A percentile compares a stretch with the other conserved stretches of the same genome.
phyloP scores from a whole-genome alignment of 345 rosid genomes.

The Diplotaxis tenuifolia region DNA sequence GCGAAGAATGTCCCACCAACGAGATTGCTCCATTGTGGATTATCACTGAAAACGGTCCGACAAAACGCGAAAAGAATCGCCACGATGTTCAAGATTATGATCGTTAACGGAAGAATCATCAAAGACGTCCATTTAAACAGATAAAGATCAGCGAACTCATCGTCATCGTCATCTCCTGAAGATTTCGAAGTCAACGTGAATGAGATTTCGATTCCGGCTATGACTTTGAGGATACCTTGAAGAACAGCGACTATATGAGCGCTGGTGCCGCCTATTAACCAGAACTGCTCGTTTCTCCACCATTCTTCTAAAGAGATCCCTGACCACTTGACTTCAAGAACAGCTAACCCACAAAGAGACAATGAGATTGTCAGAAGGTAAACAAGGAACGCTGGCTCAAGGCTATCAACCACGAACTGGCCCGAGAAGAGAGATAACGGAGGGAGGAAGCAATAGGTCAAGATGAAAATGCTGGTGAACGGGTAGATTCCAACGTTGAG shows the following conservation, averaged over 20 bases:
- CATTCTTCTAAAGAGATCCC: constrained; percentile 73
- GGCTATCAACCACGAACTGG: constrained; percentile 61
- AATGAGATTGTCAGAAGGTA: constrained; percentile 61
- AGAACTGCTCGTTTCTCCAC: constrained; percentile 96
- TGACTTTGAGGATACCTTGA: constrained; percentile 74
- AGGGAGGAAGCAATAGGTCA: constrained; percentile 86
- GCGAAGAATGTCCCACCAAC: constrained; percentile 81
- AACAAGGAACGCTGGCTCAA: constrained; percentile 50
- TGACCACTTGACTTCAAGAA: constrained; percentile 84
- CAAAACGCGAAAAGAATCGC: constrained; percentile 60
- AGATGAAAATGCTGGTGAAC: constrained; percentile 73
- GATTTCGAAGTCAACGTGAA: constrained; percentile 75
- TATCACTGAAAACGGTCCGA: constrained; percentile 49
- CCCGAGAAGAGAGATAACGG: constrained; percentile 68
- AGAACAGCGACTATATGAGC: constrained; percentile 82
- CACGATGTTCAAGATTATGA: constrained; percentile 70
- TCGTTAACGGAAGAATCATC: constrained; percentile 74
- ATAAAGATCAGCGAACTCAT: constrained; percentile 71
- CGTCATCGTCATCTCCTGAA: constrained; percentile 56
- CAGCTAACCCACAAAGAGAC: constrained; percentile 59
- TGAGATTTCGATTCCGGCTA: constrained; percentile 80
- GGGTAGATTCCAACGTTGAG: constrained; percentile 84
- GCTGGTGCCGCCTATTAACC: constrained; percentile 89
- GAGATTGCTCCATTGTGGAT: constrained; percentile 61
- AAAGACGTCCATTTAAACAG: constrained; percentile 72